Conservation (phyloP, 1,139 yeast genomes). For the Suhomyces panamericanus region DNA sequence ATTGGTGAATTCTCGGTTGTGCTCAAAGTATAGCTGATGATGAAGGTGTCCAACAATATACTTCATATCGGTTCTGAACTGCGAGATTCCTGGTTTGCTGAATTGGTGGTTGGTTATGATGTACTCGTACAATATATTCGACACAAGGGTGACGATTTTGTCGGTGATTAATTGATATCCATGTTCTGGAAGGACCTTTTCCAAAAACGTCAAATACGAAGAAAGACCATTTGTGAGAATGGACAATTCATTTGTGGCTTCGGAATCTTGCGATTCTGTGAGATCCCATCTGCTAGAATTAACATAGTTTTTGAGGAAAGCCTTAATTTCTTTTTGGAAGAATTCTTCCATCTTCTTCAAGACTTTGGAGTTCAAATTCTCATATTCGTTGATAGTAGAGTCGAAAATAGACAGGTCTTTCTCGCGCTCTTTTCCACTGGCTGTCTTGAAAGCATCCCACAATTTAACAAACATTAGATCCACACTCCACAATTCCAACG, state of each 20-base stretch:
- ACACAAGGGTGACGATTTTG: conserved; percentile 46
- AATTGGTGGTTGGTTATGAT: conserved; percentile 67
- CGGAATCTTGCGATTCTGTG: conserved; percentile 22
- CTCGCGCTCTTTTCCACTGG: conserved; percentile 18
- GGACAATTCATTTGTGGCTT: conserved; percentile 37
- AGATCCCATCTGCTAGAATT: conserved; percentile 40
- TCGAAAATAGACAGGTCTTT: conserved; percentile 53
- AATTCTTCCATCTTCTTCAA: conserved; percentile 43
- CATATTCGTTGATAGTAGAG: conserved; percentile 49
- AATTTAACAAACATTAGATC: conserved; percentile 64
- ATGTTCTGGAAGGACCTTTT: conserved; percentile 28
- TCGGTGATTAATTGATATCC: conserved; percentile 34
- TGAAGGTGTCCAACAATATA: conserved; percentile 44
- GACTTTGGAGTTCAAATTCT: conserved; percentile 38
- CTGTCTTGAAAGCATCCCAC: conserved; percentile 47
- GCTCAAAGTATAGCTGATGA: conserved; percentile 20
- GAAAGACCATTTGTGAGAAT: conserved; percentile 36
- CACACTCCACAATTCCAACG: conserved; percentile 64
- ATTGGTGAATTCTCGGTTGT: conserved; percentile 21
- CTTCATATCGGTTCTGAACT: conserved; percentile 54
- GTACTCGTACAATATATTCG: conserved; percentile 54
- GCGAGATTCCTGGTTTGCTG: conserved; percentile 53
- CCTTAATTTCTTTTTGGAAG: conserved; percentile 52
- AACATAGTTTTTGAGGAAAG: conserved; percentile 53
- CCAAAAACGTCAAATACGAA: conserved; percentile 37